Evolutionary conservation across 139 green algal species (phyloP).

Genomic region (Zygnema cylindricum): DNA sequence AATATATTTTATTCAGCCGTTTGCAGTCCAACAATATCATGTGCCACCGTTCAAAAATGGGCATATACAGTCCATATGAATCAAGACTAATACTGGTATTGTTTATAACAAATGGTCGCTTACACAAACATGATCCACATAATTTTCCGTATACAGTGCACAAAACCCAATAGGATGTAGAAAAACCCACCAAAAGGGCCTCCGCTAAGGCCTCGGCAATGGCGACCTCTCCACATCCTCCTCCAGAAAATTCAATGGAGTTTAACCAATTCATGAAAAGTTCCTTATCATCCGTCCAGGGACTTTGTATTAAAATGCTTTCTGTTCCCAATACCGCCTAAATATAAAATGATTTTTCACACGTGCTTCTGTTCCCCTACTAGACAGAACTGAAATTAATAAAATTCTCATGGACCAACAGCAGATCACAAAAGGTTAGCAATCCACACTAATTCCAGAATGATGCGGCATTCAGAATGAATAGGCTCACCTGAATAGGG

Average conservation of each 20-base stretch:
- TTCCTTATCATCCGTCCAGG: slow-evolving; percentile 23
- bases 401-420: too few relatives aligned
- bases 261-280: slow-evolving; percentile 2
- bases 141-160: too few relatives aligned
- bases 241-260: slow-evolving; percentile 12
- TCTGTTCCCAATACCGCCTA: not conserved
- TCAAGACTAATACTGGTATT: too few relatives aligned
- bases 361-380: not conserved
- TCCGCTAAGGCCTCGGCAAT: slow-evolving; percentile 24
- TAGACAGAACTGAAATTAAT: not conserved
- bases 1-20: too few relatives aligned
- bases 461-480: not conserved
- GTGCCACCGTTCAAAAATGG: too few relatives aligned
- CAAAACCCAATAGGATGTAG: too few relatives aligned
- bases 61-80: too few relatives aligned
- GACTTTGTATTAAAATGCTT: slow-evolving; percentile 12
- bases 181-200: slow-evolving; percentile 21
- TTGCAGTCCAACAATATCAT: too few relatives aligned
- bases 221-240: slow-evolving; percentile 22
- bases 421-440: too few relatives aligned
- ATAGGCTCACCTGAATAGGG: not conserved
- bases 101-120: too few relatives aligned
- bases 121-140: too few relatives aligned
- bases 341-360: not conserved
- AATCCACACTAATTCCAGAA: too few relatives aligned